Percentiles rank a stretch among this genome's conserved stretches.
phyloP scores from a whole-genome alignment of 495 filamentous ascomycete species.

The Podospora comata region DNA sequence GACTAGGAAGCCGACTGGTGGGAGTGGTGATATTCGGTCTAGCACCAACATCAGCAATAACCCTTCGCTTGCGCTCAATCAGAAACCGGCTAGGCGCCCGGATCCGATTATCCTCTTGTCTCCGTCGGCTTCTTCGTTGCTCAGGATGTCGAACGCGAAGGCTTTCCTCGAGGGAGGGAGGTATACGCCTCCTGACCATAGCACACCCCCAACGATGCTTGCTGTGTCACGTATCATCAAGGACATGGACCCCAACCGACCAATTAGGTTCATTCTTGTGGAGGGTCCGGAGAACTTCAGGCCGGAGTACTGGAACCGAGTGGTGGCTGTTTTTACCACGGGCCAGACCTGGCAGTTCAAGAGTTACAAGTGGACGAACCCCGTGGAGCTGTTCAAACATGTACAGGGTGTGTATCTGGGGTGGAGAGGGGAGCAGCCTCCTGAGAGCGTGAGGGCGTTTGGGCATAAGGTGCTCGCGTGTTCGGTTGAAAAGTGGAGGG shows the following conservation, averaged over 20 bases:
- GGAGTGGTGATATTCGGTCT: conserved; percentile 23
- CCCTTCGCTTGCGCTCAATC: conserved; percentile 43
- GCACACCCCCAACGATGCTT: conserved; percentile 67
- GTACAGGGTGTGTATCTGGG: conserved; percentile 85
- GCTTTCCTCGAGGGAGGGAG: conserved; percentile 85
- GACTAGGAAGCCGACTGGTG: conserved; percentile 50
- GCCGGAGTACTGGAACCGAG: conserved; percentile 94
- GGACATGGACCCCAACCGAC: conserved; percentile 63
- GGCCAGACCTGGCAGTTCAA: conserved; percentile 99
- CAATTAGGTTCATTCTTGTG: conserved; percentile 90
- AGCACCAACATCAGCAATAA: conserved; percentile 36
- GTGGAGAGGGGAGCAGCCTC: conserved; percentile 80
- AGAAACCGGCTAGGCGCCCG: conserved; percentile 56
- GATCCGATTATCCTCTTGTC: conserved; percentile 98
- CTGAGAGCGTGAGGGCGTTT: conserved; percentile 73
- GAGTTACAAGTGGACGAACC: conserved; percentile 91
- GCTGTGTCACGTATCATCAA: conserved; percentile 78
- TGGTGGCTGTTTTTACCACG: conserved; percentile 97
- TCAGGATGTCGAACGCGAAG: conserved; percentile 97
- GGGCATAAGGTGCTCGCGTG: conserved; percentile 75
- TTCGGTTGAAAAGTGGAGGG: conserved; percentile 75
- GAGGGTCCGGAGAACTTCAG: conserved; percentile 92
- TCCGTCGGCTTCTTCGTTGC: conserved; percentile 92
- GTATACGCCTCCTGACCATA: conserved; percentile 73
- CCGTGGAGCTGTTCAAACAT: conserved; percentile 83